Percentiles rank a stretch among this genome's conserved stretches.
phyloP scores from a whole-genome alignment of 331 rosid genomes.

The Phaseolus coccineus region DNA sequence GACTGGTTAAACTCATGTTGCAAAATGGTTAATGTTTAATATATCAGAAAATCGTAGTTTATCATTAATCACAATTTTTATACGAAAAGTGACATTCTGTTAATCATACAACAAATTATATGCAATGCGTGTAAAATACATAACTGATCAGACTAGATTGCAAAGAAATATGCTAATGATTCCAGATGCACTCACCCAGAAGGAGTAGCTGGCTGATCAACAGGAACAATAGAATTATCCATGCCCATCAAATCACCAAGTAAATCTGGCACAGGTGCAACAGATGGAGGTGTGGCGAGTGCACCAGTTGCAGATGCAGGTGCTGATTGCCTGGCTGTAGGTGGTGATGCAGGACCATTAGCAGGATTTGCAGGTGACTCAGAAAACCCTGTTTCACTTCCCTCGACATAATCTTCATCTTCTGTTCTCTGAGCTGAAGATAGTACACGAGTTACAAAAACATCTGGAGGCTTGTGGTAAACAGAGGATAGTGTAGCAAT shows the following conservation, averaged over 20 bases:
- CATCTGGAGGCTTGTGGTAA: slow-evolving; percentile 94
- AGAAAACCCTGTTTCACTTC: slow-evolving; percentile 74
- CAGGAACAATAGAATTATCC: slow-evolving; percentile 80
- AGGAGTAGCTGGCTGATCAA: slow-evolving; percentile 79
- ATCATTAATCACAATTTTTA: not conserved
- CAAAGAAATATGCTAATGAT: slow-evolving; percentile 2
- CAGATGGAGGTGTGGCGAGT: slow-evolving; percentile 55
- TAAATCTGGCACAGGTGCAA: slow-evolving; percentile 80
- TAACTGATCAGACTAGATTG: not conserved
- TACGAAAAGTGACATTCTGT: not conserved
- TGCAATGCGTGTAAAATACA: slow-evolving; percentile 27
- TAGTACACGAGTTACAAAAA: slow-evolving; percentile 83
- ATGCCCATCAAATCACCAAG: slow-evolving; percentile 89
- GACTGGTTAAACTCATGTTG: not conserved
- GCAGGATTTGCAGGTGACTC: slow-evolving; percentile 68
- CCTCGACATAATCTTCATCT: slow-evolving; percentile 82
- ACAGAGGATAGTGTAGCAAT: slow-evolving; percentile 91
- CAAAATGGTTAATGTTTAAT: not conserved
- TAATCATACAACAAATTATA: slow-evolving; percentile 9
- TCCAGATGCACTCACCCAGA: slow-evolving; percentile 61
- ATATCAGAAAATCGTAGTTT: not conserved
- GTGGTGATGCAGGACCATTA: slow-evolving; percentile 65
- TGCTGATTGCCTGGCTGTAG: slow-evolving; percentile 57
- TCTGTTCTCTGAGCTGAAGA: slow-evolving; percentile 72
- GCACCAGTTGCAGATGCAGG: slow-evolving; percentile 49